Evolutionary conservation across 1,284 basidiomycete species (phyloP).

Genomic region (Lignosus rhinocerotis): DNA sequence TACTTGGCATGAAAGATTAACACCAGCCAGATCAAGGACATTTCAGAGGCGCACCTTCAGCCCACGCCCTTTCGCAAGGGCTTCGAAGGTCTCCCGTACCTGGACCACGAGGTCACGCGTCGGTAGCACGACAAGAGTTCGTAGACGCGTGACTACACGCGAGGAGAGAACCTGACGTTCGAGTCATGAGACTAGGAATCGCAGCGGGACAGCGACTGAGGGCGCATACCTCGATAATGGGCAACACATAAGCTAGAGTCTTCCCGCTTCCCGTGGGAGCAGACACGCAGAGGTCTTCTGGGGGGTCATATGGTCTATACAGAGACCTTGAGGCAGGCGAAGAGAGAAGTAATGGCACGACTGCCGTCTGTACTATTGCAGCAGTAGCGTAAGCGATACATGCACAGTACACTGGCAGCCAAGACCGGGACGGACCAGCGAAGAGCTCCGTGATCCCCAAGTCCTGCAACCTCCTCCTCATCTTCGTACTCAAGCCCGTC

Average conservation of each 20-base stretch:
- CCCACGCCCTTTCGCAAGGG: conserved; percentile 81
- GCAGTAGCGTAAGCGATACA: conserved; percentile 1
- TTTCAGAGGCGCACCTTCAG: conserved; percentile 61
- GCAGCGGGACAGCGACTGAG: rapidly evolving
- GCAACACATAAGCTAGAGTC: conserved; percentile 92
- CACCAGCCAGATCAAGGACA: background rate
- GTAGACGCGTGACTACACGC: conserved; percentile 77
- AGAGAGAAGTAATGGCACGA: conserved; percentile 76
- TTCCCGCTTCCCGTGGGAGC: conserved; percentile 98
- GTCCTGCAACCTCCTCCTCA: conserved; percentile 64
- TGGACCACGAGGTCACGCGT: conserved; percentile 95
- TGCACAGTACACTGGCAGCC: conserved; percentile 6
- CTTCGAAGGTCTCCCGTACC: conserved; percentile 91
- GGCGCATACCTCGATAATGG: conserved; percentile 78
- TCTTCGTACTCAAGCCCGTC: conserved; percentile 61
- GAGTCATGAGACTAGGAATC: background rate
- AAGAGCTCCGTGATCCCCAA: conserved; percentile 83
- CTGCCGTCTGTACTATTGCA: conserved; percentile 74
- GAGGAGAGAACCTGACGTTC: conserved; percentile 61
- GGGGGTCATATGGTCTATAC: conserved; percentile 71
- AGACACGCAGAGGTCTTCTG: conserved; percentile 91
- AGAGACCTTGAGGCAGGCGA: conserved; percentile 46
- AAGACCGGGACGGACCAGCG: conserved; percentile 65
- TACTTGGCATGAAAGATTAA: rapidly evolving
- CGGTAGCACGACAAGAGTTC: conserved; percentile 92